Evolutionary conservation across 2,329 filamentous ascomycete genomes (phyloP), one percentile per base, ranked within the genome.

Genomic region (Diaporthe eres): DNA sequence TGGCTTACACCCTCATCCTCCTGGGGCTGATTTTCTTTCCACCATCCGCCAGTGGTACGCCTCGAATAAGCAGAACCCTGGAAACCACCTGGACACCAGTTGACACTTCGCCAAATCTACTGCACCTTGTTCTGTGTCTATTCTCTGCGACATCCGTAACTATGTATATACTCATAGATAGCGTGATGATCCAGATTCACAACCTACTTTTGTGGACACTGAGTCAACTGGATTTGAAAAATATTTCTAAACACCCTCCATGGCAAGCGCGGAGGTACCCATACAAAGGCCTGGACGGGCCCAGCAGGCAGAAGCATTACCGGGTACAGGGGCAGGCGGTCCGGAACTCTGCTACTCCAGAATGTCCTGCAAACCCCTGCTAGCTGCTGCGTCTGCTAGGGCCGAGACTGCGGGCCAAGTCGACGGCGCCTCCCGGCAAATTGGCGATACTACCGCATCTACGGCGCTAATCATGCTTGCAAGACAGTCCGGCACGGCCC

Each of bases 341-440:
- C 49, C 63, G 63, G 44, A 44, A 34, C 22, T 53, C 47, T 51
- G 6, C 63, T n/a, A 28, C 25, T 51, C 63, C 19, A 37, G 19
- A 37, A 51, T 49, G 7, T 47, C 63, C 28, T 37, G 31, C 31
- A 8, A 37, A 25, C 44, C 63, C 63, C 44, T 67, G 63, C 63
- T 68, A 68, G 63, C 63, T 19, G 28, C 28, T 4, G 47, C 42
- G 13, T 12, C 6, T 37, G 12, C 28, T 17, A 19, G 44, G 47
- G 44, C 19, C 63, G 63, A 68, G 63, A 53, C 63, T 68, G 63
- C 44, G 39, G 63, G 63, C 63, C 63, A 68, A 68, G 63, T 49
- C 63, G 63, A 68, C 47, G 63, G 63, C 63, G 63, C 44, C 63
- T 47, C 53, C 68, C 71, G 71, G 71, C 44, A 72, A 61, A 72